These are phyloP conservation scores for Wickerhamomyces tratensis DNA, from an alignment of 805 yeast genomes.

Conservation along the genomic window DNA sequence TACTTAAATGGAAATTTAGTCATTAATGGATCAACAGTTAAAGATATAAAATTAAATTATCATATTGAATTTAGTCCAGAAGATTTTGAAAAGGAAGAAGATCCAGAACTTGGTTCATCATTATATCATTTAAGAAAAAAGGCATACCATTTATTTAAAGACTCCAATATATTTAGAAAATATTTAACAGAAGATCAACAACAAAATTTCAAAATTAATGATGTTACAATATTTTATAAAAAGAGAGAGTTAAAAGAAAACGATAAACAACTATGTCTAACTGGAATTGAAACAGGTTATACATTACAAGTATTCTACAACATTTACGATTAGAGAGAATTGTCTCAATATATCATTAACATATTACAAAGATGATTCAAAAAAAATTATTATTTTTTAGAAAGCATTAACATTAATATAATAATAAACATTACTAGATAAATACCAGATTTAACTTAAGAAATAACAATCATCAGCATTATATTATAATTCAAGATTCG, in stretches of 20 bases:
- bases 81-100: conserved; percentile 49
- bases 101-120: conserved; percentile 64
- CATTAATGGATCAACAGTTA: conserved; percentile 6
- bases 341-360: neutral
- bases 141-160: conserved; percentile 44
- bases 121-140: conserved; percentile 52
- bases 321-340: conserved; percentile 2
- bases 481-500: conserved; percentile 17
- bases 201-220: conserved; percentile 16
- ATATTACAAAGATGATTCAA: neutral
- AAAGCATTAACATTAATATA: too few species aligned
- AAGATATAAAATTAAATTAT: conserved; percentile 24
- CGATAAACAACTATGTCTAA: conserved; percentile 36
- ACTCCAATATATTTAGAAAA: conserved; percentile 24
- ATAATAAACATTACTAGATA: too few species aligned
- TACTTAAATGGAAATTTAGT: conserved; percentile 41
- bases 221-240: conserved; percentile 27
- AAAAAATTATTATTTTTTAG: neutral
- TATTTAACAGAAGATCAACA: conserved; percentile 6
- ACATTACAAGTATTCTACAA: conserved; percentile 26
- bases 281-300: conserved; percentile 46
- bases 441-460: too few species aligned
- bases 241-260: conserved; percentile 27
- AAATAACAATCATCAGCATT: too few species aligned
- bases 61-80: conserved; percentile 78